Base-by-base conservation (phyloP, 169 alveolate species). In the Eimeria tenella region DNA sequence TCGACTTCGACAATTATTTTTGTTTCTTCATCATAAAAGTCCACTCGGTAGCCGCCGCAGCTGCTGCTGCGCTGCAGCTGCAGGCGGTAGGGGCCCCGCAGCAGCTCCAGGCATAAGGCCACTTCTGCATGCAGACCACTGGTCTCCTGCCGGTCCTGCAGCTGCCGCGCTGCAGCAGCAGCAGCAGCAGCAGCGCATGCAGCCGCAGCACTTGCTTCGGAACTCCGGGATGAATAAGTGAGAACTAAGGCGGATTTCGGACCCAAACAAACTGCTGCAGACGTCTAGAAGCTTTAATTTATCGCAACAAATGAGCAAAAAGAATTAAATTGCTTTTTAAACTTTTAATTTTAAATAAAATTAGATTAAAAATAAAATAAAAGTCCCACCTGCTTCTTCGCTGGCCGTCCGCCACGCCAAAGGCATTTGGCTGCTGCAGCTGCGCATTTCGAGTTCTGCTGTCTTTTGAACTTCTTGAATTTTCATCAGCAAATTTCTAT, bases 71-170 rank as follows among this genome's bases (percentile, higher is more conserved):
- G 60, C 71, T 87, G 94, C 8, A 94, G 49, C 62, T 79, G 82
- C 87, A 94, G 82, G 42, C 70, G 58, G 73, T 68, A 73, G 23
- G 70, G 52, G 63, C 95, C 95, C 55, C 93, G 81, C 19, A 95
- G 93, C n/a, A 82, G 70, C 58, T 94, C 96, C 23, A 94, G 86
- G 60, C 93, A 90, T 90, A 91, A 70, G 87, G 91, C 74, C 75
- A 96, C 93, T 93, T 96, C 97, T 19, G 90, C 82, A 88, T 89
- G 96, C 21, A 96, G 90, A 25, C 96, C 79, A 63, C 95, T 65
- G 19, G 95, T 49, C 91, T 95, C 97, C 49, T 77, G 82, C 70
- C 95, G 62, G 60, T 88, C 95, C 93, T 65, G 91, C 77, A 42
- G 74, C 23, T 15, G 60, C 17, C 93, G 95, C n/a, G 21, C 96